Evolutionary conservation across 805 yeast species (phyloP).

Genomic region (Saccharomycopsis microspora): DNA sequence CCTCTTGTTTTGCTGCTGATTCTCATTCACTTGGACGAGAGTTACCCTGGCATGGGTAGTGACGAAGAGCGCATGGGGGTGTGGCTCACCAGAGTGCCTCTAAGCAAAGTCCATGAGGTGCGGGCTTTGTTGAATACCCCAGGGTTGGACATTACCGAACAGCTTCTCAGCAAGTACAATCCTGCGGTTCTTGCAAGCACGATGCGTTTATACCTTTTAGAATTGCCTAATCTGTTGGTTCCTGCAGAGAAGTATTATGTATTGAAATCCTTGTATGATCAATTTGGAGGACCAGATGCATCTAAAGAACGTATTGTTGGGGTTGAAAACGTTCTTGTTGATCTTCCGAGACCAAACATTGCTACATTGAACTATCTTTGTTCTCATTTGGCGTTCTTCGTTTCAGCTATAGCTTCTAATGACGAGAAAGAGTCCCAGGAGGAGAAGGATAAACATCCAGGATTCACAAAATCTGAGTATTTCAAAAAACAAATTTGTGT

Average conservation of each 20-base stretch:
- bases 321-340: slow-evolving; percentile 51
- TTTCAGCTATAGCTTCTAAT: slow-evolving; percentile 38
- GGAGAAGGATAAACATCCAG: slow-evolving; percentile 9
- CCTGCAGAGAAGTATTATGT: slow-evolving; percentile 56
- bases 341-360: slow-evolving; percentile 57
- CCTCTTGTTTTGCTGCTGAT: slow-evolving; percentile 57
- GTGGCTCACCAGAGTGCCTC: slow-evolving; percentile 60
- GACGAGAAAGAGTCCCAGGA: slow-evolving; percentile 22
- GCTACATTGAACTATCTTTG: slow-evolving; percentile 76
- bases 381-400: slow-evolving; percentile 60
- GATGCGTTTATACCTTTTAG: slow-evolving; percentile 62
- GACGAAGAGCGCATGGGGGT: slow-evolving; percentile 56
- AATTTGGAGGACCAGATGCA: slow-evolving; percentile 28
- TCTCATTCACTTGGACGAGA: slow-evolving; percentile 52
- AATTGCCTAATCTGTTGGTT: slow-evolving; percentile 68
- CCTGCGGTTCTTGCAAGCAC: slow-evolving; percentile 58
- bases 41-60: slow-evolving; percentile 57
- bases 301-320: slow-evolving; percentile 40
- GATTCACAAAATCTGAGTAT: slow-evolving; percentile 22
- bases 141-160: slow-evolving; percentile 18
- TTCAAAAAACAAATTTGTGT: slow-evolving; percentile 41
- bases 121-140: slow-evolving; percentile 40
- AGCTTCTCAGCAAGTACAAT: slow-evolving; percentile 27
- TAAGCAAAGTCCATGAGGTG: slow-evolving; percentile 48
- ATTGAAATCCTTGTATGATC: slow-evolving; percentile 52